A percentile compares a stretch with the other conserved stretches of the same genome.
Evolutionary conservation across 306 rosid genomes (phyloP).

Genomic region (Cucurbita pepo): DNA sequence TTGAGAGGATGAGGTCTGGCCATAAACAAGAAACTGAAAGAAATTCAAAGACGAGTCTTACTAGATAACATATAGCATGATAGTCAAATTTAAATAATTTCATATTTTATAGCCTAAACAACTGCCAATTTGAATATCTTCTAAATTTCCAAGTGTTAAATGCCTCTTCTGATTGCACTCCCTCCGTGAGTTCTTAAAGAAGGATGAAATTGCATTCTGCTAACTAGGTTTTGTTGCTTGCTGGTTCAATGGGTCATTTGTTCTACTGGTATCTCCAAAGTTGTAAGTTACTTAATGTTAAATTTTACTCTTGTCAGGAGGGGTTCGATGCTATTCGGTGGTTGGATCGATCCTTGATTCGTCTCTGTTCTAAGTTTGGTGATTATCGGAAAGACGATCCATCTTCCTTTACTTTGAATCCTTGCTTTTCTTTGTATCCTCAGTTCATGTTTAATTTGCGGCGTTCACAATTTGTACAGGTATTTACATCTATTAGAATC

Average conservation of each 20-base stretch:
- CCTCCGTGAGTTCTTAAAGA: neutral
- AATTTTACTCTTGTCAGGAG: conserved; percentile 40
- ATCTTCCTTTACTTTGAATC: conserved; percentile 71
- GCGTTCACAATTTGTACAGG: conserved; percentile 98
- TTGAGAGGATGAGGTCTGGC: neutral
- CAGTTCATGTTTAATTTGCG: conserved; percentile 92
- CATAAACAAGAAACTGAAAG: neutral
- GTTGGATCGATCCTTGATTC: conserved; percentile 91
- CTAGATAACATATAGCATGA: neutral
- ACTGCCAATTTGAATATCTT: neutral
- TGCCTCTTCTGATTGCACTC: neutral
- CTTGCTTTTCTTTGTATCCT: conserved; percentile 76
- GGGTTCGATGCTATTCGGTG: conserved; percentile 89
- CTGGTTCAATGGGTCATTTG: neutral
- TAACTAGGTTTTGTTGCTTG: neutral
- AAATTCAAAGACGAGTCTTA: neutral
- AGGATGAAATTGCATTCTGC: neutral
- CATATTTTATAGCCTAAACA: neutral
- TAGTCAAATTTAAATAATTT: neutral
- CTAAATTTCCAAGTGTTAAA: neutral
- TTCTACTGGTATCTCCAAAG: neutral
- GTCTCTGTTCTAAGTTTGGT: conserved; percentile 90
- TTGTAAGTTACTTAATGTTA: neutral
- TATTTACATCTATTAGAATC: conserved; percentile 6
- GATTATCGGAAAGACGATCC: conserved; percentile 97